Evolutionary conservation across 371 early-diverging fungal species (phyloP).

Genomic region (Mucor plumbeus): DNA sequence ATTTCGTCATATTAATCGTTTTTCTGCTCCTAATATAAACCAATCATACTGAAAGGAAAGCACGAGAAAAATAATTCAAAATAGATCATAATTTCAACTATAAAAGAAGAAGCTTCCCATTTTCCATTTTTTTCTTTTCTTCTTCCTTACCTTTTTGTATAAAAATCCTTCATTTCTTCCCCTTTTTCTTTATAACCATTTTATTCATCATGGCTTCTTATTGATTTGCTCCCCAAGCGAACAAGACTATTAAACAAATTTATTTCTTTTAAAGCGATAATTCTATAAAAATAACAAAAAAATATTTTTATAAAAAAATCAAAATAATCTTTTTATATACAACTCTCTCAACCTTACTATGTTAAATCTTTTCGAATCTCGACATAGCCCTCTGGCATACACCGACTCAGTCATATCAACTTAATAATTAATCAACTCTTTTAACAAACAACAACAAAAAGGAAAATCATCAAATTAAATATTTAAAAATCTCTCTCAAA

Average conservation of each 20-base stretch:
- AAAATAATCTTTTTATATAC: conserved; percentile 10
- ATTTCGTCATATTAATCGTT: conserved; percentile 22
- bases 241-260: conserved; percentile 14
- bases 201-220: conserved; percentile 24
- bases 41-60: conserved; percentile 22
- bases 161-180: conserved; percentile 1
- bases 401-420: conserved; percentile 19
- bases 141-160: conserved; percentile 12
- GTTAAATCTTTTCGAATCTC: conserved; percentile 18
- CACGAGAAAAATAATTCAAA: conserved; percentile 26
- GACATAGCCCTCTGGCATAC: conserved; percentile 23
- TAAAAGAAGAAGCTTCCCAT: conserved; percentile 4
- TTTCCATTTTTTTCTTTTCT: conserved; percentile 11
- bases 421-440: conserved; percentile 10
- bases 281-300: conserved; percentile 14
- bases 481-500: conserved; percentile 1
- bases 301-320: conserved; percentile 16
- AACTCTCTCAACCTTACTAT: conserved; percentile 17
- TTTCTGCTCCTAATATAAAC: conserved; percentile 12
- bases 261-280: conserved; percentile 17
- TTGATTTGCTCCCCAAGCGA: conserved; percentile 25
- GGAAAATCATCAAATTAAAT: too few relatives aligned
- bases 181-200: conserved; percentile 8
- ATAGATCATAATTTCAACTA: conserved; percentile 5
- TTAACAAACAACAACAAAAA: background rate